Percentiles rank a stretch among this genome's conserved stretches.
phyloP scores from a whole-genome alignment of 345 rosid genomes.

The Heritiera fomes region DNA sequence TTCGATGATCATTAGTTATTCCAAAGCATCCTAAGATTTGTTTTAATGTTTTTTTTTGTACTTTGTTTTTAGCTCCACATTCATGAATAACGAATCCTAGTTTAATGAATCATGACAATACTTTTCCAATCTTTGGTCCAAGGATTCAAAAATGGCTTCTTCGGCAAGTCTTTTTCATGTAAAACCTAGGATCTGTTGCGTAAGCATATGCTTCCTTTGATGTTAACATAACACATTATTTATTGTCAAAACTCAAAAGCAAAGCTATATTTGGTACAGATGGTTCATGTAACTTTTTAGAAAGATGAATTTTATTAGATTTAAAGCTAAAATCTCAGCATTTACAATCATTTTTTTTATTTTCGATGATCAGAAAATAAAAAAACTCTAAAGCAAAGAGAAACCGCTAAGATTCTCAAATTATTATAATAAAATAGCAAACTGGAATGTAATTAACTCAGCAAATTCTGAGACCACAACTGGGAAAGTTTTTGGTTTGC shows the following conservation, averaged over 20 bases:
- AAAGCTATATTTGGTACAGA: too few relatives aligned
- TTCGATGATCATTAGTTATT: background rate
- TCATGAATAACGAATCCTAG: background rate
- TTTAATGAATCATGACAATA: constrained; percentile 8
- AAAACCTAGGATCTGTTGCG: constrained; percentile 1
- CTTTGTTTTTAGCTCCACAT: background rate
- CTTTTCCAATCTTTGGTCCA: constrained; percentile 13
- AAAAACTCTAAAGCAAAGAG: too few relatives aligned
- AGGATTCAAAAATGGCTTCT: constrained; percentile 3
- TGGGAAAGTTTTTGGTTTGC: too few relatives aligned
- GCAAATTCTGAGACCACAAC: too few relatives aligned
- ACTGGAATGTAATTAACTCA: too few relatives aligned
- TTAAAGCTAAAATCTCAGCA: too few relatives aligned
- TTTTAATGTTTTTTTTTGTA: background rate
- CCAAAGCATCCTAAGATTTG: background rate
- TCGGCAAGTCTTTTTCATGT: constrained; percentile 21
- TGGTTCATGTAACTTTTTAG: too few relatives aligned
- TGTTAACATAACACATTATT: constrained; percentile 12
- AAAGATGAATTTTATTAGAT: too few relatives aligned
- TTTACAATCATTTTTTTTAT: too few relatives aligned
- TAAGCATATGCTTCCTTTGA: constrained; percentile 16
- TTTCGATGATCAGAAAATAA: too few relatives aligned
- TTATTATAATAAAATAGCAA: too few relatives aligned
- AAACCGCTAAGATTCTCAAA: too few relatives aligned
- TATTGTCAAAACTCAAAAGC: background rate